These are phyloP conservation scores for Ceriops decandra DNA, from an alignment of 345 rosid species.

Conservation along the genomic window DNA sequence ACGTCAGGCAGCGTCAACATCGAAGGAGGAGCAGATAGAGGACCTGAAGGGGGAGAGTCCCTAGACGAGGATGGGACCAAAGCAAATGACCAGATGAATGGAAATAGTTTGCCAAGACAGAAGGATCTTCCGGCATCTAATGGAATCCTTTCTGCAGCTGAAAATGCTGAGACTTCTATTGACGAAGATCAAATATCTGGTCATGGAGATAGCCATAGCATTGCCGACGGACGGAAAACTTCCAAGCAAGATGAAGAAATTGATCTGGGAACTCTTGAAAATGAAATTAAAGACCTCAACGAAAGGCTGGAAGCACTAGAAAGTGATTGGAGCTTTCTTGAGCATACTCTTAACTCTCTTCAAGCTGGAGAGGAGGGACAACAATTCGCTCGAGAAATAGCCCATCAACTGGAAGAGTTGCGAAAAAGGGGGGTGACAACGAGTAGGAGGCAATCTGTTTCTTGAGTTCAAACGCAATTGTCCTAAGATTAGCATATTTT, in stretches of 20 bases:
- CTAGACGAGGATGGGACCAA: conserved; percentile 10
- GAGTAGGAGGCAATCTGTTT: too few relatives aligned
- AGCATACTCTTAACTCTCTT: conserved; percentile 39
- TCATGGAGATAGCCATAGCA: conserved; percentile 3
- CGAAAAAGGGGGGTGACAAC: conserved; percentile 7
- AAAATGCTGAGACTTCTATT: conserved; percentile 2
- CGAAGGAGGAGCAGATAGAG: conserved; percentile 21
- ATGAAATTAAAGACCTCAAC: conserved; percentile 44
- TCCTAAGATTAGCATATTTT: too few relatives aligned
- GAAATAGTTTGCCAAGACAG: conserved; percentile 8
- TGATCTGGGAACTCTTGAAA: conserved; percentile 31
- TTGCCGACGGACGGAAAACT: conserved; percentile 8
- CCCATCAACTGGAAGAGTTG: conserved; percentile 41
- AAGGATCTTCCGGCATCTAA: conserved; percentile 11
- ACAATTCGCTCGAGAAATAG: conserved; percentile 42
- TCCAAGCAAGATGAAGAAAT: conserved; percentile 10
- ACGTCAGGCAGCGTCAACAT: conserved; percentile 21
- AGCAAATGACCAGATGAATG: conserved; percentile 6
- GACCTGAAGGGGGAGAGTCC: conserved; percentile 19
- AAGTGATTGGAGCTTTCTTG: conserved; percentile 36
- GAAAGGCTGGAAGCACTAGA: conserved; percentile 53
- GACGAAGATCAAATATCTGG: conserved; percentile 7
- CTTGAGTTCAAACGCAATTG: too few relatives aligned
- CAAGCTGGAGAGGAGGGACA: conserved; percentile 40
- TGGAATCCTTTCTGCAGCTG: conserved; percentile 12